Evolutionary conservation across 371 early-diverging fungal genomes (phyloP), one percentile per base, ranked within the genome.

Genomic region (Mortierella polycephala): DNA sequence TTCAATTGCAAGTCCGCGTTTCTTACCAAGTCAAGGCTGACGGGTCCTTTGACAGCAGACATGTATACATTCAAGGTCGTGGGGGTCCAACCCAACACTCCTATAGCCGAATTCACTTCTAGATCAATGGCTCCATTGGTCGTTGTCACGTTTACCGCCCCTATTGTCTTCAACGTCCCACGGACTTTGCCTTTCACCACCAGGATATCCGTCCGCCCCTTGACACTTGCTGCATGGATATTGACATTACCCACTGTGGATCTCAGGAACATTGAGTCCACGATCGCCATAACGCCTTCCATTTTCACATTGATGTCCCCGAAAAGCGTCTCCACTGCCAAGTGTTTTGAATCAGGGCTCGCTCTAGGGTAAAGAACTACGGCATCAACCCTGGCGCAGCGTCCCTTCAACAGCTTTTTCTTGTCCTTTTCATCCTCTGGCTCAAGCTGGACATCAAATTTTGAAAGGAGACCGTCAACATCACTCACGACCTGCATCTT

Each of bases 1-100:
- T 30, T 4, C 30, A 30, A 30, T 30, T 30, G 30, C 30, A 30
- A 30, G 30, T 44, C 14, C 11, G 20, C 13, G 7, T 21, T 10
- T 11, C 49, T 60, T 60, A 60, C 60, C 49, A 60, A 37, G 16
- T 13, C 60, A 39, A 60, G 41, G 12, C 49, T 46, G 10, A 60
- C 49, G n/a, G 60, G 37, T 30, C 60, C 49, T 49, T 60, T 49
- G 46, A 37, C 18, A 39, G 46, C 21, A 3, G 23, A n/a, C 39
- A 60, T 16, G 9, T 39, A 49, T 12, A 49, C 30, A 50, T 60
- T 60, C 39, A 60, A 39, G 5, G 30, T 60, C 8, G 6, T 12
- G 18, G 40, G 8, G 18, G 1, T 16, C 1, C 9, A 6, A 12
- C 37, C 50, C 23, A 50, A 12, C 7, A n/a, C 7, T 18, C 49